Evolutionary conservation across 768 basidiomycete genomes (phyloP), one percentile per base, ranked within the genome.

Genomic region (Mycena rosella): DNA sequence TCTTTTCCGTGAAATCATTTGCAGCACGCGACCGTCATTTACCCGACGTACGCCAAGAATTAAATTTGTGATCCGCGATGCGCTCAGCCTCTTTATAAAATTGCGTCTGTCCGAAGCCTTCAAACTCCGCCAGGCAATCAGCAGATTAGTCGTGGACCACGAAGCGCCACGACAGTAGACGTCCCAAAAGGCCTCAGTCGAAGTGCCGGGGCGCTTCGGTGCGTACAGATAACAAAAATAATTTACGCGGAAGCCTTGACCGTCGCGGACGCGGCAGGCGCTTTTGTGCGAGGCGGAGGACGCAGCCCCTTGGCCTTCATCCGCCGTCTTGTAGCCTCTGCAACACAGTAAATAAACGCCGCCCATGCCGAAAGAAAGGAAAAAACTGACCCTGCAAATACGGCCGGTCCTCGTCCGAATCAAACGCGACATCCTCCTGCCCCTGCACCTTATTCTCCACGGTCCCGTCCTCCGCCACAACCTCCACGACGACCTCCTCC

Each of bases 301-400:
- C 88, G 89, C 47, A 93, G 82, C 60, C 92, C 91, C 77, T 90
- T 92, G 7, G 88, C 89, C 74, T 91, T 94, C 86, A 92, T 88
- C 65, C 87, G 87, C 74, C 86, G 88, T 73, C 93, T 88, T 79
- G 90, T 93, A 1, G 88, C 86, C 80, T 91, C 92, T 94, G 76
- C 63, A 67, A 34, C 36, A 40, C 1, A 17, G 26, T 22, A 20
- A 60, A 56, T 40, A 53, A 68, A n/a, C n/a, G n/a, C n/a, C 53
- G 68, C 24, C 18, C 13, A 65, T 68, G 44, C n/a, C 17, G 63
- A 64, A 63, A 30, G 49, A 22, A 68, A 20, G 69, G 55, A 53
- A 38, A 53, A 71, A 40, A 81, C 91, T 69, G 72, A 95, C 96
- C 94, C 80, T 93, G 85, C 65, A 98, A 89, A 73, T 93, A 91